A percentile compares a stretch with the other conserved stretches of the same genome.
Evolutionary conservation across 2,329 filamentous ascomycete species (phyloP).

Genomic region (Plenodomus biglobosus): DNA sequence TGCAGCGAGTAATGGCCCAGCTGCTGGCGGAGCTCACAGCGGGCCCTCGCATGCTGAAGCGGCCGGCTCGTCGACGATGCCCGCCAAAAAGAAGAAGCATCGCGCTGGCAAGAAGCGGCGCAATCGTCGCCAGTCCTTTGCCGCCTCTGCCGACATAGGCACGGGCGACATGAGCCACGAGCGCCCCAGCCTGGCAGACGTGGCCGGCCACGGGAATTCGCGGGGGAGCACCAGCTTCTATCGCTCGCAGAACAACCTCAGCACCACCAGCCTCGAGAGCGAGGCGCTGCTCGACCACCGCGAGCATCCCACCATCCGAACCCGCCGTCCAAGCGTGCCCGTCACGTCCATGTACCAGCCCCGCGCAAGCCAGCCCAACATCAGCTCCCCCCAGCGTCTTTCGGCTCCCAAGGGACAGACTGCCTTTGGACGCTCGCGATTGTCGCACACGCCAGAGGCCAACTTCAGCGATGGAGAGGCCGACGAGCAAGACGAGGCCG

Average conservation of each 20-base stretch:
- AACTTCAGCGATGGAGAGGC: constrained; percentile 54
- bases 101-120: constrained; percentile 77
- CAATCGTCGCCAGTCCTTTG: constrained; percentile 77
- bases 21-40: constrained; percentile 10
- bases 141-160: constrained; percentile 56
- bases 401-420: constrained; percentile 11
- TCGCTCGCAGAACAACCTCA: constrained; percentile 61
- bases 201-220: constrained; percentile 31
- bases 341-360: constrained; percentile 34
- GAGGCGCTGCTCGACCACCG: constrained; percentile 85
- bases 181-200: constrained; percentile 46
- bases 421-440: constrained; percentile 27
- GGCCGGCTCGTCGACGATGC: constrained; percentile 16
- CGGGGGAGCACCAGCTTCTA: constrained; percentile 56
- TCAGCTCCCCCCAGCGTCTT: constrained; percentile 23
- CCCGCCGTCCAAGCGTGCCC: constrained; percentile 50
- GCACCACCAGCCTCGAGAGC: constrained; percentile 86
- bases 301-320: constrained; percentile 49
- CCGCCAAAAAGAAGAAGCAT: constrained; percentile 69
- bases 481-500: constrained; percentile 47
- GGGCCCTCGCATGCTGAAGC: constrained; percentile 18
- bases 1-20: constrained; percentile 8
- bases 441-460: constrained; percentile 31
- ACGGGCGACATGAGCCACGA: constrained; percentile 60
- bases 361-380: constrained; percentile 27